Evolutionary conservation across 495 filamentous ascomycete species (phyloP).

Genomic region (Xylaria nigripes): DNA sequence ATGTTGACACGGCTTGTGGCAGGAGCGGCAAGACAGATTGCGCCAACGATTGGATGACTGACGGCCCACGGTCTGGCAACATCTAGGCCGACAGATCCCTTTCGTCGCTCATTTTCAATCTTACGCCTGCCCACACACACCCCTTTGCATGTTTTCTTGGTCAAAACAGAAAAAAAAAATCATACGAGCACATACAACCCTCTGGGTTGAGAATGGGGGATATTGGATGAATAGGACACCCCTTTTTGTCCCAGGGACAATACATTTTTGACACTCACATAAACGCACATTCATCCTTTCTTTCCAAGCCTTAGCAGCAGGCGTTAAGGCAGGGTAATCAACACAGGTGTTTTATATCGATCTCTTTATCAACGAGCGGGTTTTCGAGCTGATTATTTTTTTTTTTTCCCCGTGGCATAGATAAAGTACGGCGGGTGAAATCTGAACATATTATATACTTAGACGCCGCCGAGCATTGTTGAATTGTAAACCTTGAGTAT

Average conservation of each 20-base stretch:
- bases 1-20: conserved; percentile 9
- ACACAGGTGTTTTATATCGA: not conserved
- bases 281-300: not conserved
- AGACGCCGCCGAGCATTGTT: no score
- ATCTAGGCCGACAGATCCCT: conserved; percentile 7
- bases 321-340: not conserved
- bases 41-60: conserved; percentile 9
- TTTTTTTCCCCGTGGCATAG: not conserved
- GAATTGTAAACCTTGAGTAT: no score
- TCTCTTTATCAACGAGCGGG: not conserved
- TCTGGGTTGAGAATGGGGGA: no score
- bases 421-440: not conserved
- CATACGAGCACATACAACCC: no score
- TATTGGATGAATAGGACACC: no score
- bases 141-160: no score
- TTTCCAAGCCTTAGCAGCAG: not conserved
- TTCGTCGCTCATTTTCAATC: not conserved
- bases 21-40: not conserved
- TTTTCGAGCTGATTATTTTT: not conserved
- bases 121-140: not conserved
- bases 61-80: conserved; percentile 5
- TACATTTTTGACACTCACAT: not conserved
- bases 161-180: no score
- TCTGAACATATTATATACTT: no score
- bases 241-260: no score